A percentile compares a stretch with the other conserved stretches of the same genome.
phyloP scores from a whole-genome alignment of 2,329 filamentous ascomycete species.

The Ceratocystis albifundus region DNA sequence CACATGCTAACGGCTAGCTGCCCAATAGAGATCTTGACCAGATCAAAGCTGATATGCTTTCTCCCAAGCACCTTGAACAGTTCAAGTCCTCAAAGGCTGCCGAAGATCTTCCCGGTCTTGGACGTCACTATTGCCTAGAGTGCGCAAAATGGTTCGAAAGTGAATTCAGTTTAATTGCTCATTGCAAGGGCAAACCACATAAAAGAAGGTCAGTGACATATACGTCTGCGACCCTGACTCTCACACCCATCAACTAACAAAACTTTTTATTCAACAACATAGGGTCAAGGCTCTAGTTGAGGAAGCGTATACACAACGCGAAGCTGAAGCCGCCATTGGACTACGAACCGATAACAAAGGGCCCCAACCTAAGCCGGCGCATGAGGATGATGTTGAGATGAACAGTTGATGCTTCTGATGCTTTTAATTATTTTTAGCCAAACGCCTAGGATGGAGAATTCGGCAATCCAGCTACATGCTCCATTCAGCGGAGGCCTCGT shows the following conservation, averaged over 20 bases:
- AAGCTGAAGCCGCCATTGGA: conserved; percentile 70
- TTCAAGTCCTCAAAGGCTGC: conserved; percentile 66
- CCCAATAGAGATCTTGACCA: conserved; percentile 76
- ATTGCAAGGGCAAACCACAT: conserved; percentile 82
- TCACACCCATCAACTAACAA: background rate
- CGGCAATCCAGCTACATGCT: background rate
- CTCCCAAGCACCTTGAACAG: conserved; percentile 65
- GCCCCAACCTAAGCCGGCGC: conserved; percentile 25
- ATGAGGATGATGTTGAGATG: conserved; percentile 30
- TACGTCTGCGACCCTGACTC: background rate
- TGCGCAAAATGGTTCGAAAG: conserved; percentile 96
- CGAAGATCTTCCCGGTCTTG: conserved; percentile 81
- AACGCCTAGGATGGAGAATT: background rate
- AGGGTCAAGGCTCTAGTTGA: conserved; percentile 75
- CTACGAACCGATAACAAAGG: conserved; percentile 56
- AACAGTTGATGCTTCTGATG: conserved; percentile 26
- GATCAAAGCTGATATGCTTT: conserved; percentile 69
- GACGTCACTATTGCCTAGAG: conserved; percentile 76
- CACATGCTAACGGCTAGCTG: conserved; percentile 24
- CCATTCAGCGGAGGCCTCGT: conserved; percentile 30
- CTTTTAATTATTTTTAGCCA: background rate
- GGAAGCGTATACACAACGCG: conserved; percentile 74
- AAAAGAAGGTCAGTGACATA: conserved; percentile 60
- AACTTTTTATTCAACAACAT: conserved; percentile 23
- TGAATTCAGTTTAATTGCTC: conserved; percentile 60